phyloP scores from a whole-genome alignment of 2,329 filamentous ascomycete species.

The Davidsoniella virescens region DNA sequence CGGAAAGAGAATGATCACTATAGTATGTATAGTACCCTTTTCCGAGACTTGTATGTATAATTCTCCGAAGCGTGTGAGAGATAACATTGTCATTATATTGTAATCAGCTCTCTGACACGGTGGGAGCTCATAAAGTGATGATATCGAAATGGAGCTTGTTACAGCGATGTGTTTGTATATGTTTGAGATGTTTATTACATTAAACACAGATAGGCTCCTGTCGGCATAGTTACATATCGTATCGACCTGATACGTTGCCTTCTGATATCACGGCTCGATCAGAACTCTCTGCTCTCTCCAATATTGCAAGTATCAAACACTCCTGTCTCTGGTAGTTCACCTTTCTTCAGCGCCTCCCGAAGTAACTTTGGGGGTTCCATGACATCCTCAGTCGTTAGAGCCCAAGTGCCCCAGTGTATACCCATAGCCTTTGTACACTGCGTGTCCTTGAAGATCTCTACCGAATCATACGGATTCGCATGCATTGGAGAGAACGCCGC shows the following conservation, averaged over 20 bases:
- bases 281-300: constrained; percentile 68
- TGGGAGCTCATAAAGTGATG: no score
- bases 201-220: neutral
- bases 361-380: constrained; percentile 64
- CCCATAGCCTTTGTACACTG: constrained; percentile 61
- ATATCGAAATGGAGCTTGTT: neutral
- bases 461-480: constrained; percentile 69
- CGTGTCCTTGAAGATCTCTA: constrained; percentile 80
- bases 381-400: constrained; percentile 69
- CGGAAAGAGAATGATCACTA: no score
- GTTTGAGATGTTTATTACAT: neutral
- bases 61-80: no score
- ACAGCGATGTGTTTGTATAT: no score
- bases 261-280: neutral
- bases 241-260: no score
- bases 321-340: constrained; percentile 51
- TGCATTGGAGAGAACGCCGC: constrained; percentile 65
- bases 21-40: no score
- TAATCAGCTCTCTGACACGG: no score
- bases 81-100: no score
- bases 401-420: constrained; percentile 91
- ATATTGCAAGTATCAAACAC: constrained; percentile 73
- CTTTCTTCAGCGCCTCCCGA: constrained; percentile 51
- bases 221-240: no score
- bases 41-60: no score